Base-by-base conservation (phyloP, 768 basidiomycete species). In the Boletales sp. region DNA sequence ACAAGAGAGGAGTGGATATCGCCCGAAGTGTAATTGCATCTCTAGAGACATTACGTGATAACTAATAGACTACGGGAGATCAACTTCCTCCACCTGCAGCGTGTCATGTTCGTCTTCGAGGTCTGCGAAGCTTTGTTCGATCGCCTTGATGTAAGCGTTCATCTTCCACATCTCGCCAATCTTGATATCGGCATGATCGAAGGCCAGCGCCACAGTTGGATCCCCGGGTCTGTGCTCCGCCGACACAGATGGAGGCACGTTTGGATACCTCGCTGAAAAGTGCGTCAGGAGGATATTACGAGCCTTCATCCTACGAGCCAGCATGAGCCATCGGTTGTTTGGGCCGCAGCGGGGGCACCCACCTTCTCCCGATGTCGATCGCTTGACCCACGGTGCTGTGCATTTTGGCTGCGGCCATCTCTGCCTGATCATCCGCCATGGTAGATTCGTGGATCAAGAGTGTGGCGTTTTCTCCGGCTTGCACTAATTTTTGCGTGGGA, bases 361-460 rank as follows among this genome's bases (percentile, higher is more conserved):
- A 90, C 92, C 75, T 74, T 61, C 73, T 74, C 5, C 86, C 94
- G 13, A 93, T 74, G 21, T 80, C 78, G 40, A 97, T 79, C 0
- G 95, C 95, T 62, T 97, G 90, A 1, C 89, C 82, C 50, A 93
- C 81, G 0, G 95, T 98, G 50, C 88, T 91, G 65, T 98, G 95
- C 5, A 84, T 84, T 71, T 95, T 97, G 35, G 69, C 67, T 1
- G 58, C 60, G 0, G 94, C 94, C 69, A 90, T 66, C 12, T 84
- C 84, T 17, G 72, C 78, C 60, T 94, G 81, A 48, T 87, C 88
- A 59, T 97, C 88, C 2, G 83, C 88, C 79, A 97, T 85, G 4
- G 93, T 93, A 0, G 94, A 90, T 65, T 98, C 95, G 60, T 98
- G 95, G 31, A 98, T 93, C 37, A 98, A 74, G 2, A 98, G 70